phyloP scores from a whole-genome alignment of 345 rosid genomes.

The Salix caprea region DNA sequence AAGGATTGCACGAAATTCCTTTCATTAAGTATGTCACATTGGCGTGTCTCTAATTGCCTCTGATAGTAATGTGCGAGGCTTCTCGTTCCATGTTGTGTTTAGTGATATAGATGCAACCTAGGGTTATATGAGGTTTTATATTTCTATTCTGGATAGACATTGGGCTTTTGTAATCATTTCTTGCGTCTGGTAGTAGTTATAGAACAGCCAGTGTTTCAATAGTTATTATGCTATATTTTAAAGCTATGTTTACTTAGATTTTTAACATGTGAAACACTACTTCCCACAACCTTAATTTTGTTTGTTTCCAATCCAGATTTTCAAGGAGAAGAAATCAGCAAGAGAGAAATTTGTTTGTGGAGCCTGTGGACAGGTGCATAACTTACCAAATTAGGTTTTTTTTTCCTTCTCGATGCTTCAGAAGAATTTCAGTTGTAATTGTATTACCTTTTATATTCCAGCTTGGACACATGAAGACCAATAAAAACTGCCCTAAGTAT shows the following conservation, averaged over 20 bases:
- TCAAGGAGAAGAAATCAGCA: constrained; percentile 93
- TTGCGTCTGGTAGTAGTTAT: background rate
- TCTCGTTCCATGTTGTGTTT: background rate
- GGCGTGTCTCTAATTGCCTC: background rate
- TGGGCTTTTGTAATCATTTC: background rate
- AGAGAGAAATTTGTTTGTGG: constrained; percentile 92
- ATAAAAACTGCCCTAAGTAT: constrained; percentile 91
- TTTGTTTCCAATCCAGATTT: constrained; percentile 35
- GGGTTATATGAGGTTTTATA: background rate
- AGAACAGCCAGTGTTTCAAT: background rate
- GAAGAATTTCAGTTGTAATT: constrained; percentile 6
- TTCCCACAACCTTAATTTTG: background rate
- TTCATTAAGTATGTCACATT: background rate
- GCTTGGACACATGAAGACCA: constrained; percentile 99
- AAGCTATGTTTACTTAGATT: background rate
- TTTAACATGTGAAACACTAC: background rate
- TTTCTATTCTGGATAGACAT: background rate
- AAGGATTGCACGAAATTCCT: background rate
- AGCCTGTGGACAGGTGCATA: constrained; percentile 88
- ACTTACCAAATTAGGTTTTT: constrained; percentile 3
- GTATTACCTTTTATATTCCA: constrained; percentile 30
- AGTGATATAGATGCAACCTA: background rate
- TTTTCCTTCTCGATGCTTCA: background rate
- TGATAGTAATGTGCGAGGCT: background rate
- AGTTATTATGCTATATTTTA: background rate